A percentile compares a stretch with the other conserved stretches of the same genome.
These are phyloP conservation scores for Alternaria consortialis DNA, from an alignment of 2,329 filamentous ascomycete species.

Conservation along the genomic window DNA sequence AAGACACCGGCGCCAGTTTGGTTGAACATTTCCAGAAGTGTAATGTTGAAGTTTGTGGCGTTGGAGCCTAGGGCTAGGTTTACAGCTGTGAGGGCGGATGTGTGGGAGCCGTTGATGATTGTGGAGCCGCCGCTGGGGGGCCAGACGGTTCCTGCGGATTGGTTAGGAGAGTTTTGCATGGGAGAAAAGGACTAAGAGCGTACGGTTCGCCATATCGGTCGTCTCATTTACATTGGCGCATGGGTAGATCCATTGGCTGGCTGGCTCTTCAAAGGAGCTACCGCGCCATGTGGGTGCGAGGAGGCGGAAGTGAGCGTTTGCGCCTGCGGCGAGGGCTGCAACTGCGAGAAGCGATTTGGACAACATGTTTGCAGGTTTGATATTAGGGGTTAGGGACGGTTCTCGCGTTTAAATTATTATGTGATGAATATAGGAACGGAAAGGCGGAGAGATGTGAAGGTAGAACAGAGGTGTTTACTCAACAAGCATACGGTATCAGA, in stretches of 20 bases:
- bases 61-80: conserved; percentile 57
- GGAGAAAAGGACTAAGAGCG: not conserved
- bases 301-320: conserved; percentile 56
- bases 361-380: conserved; percentile 24
- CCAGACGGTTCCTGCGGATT: conserved; percentile 48
- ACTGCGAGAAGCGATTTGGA: conserved; percentile 29
- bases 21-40: conserved; percentile 56
- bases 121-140: conserved; percentile 56
- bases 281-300: conserved; percentile 55
- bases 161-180: not conserved
- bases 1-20: conserved; percentile 60
- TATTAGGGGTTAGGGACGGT: not conserved
- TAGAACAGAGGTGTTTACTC: not conserved
- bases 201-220: conserved; percentile 53
- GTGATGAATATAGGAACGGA: too few relatives aligned
- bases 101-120: conserved; percentile 53
- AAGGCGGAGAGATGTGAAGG: not conserved
- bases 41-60: conserved; percentile 57
- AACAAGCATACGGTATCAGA: not conserved
- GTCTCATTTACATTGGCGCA: conserved; percentile 55
- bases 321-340: conserved; percentile 39
- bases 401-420: not conserved
- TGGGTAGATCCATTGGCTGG: conserved; percentile 54
- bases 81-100: conserved; percentile 57
- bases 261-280: conserved; percentile 48